Conservation (phyloP, 2,329 filamentous ascomycete genomes). For the Apiospora phragmitis region DNA sequence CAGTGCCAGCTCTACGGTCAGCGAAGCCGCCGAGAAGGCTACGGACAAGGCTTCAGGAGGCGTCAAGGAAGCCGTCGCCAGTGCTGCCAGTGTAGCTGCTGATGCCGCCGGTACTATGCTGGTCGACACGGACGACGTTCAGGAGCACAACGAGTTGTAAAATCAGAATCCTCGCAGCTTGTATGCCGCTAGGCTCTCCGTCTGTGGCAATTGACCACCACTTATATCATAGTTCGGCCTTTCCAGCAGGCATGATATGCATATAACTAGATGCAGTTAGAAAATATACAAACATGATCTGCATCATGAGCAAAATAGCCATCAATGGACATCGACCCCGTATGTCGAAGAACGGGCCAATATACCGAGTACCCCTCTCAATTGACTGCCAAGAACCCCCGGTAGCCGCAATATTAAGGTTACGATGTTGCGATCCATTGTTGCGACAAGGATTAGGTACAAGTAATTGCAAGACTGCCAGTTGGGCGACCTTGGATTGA, state of each 20-base stretch:
- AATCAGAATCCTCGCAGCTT: not conserved
- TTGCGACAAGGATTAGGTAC: not conserved
- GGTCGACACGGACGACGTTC: slow-evolving; percentile 54
- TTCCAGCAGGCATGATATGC: not conserved
- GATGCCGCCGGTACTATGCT: slow-evolving; percentile 53
- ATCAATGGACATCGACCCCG: not conserved
- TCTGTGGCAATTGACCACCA: not conserved
- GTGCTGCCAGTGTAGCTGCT: slow-evolving; percentile 47
- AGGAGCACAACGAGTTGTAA: slow-evolving; percentile 63
- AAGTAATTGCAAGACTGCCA: not conserved
- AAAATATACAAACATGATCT: not conserved
- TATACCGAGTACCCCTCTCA: not conserved
- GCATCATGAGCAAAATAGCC: not conserved
- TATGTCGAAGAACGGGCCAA: not conserved
- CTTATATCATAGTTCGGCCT: not conserved
- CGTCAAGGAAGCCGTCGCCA: slow-evolving; percentile 44
- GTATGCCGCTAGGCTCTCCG: not conserved
- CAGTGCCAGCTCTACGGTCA: slow-evolving; percentile 22
- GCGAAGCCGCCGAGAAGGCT: slow-evolving; percentile 25
- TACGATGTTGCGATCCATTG: not conserved
- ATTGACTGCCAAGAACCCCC: not conserved
- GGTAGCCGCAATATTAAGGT: not conserved
- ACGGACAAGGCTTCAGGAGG: slow-evolving; percentile 24
- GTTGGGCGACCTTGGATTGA: not conserved
- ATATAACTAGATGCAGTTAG: not conserved